Percentiles rank a stretch among this genome's conserved stretches.
These are phyloP conservation scores for Kewa caespitosa DNA, from an alignment of 179 eudicot species.

Conservation along the genomic window DNA sequence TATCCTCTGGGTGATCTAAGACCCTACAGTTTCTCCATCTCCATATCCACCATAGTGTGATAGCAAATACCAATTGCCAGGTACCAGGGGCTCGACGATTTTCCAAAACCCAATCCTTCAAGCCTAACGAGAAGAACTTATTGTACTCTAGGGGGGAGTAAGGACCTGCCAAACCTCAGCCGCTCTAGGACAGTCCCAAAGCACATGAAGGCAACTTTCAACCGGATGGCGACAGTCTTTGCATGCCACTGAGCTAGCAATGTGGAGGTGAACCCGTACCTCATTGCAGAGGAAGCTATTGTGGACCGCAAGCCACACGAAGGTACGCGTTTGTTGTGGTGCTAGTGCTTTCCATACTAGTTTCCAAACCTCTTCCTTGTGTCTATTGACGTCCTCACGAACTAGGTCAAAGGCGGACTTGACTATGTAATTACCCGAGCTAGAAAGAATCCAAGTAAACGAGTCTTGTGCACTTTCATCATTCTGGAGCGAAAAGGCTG, in stretches of 20 bases:
- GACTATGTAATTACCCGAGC: not conserved
- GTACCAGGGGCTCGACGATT: not conserved
- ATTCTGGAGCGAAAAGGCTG: not conserved
- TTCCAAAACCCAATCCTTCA: not conserved
- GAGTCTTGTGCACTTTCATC: not conserved
- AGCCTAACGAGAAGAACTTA: not conserved
- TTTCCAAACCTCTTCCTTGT: not conserved
- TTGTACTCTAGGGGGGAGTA: not conserved
- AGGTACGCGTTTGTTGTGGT: not conserved
- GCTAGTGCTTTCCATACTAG: not conserved
- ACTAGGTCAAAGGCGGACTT: not conserved
- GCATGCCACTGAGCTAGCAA: not conserved
- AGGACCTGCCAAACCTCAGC: not conserved
- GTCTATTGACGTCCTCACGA: not conserved
- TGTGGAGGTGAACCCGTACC: not conserved
- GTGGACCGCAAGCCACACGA: not conserved
- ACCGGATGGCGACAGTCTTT: not conserved
- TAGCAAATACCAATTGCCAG: not conserved
- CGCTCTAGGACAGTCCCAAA: not conserved
- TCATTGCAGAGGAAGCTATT: not conserved
- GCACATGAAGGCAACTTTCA: not conserved
- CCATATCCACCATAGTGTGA: not conserved
- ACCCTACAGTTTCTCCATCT: not conserved
- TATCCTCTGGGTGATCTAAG: not conserved
- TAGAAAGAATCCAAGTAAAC: not conserved